These are phyloP conservation scores for Gigaspora rosea DNA, from an alignment of 192 early-diverging fungal species.

Conservation along the genomic window DNA sequence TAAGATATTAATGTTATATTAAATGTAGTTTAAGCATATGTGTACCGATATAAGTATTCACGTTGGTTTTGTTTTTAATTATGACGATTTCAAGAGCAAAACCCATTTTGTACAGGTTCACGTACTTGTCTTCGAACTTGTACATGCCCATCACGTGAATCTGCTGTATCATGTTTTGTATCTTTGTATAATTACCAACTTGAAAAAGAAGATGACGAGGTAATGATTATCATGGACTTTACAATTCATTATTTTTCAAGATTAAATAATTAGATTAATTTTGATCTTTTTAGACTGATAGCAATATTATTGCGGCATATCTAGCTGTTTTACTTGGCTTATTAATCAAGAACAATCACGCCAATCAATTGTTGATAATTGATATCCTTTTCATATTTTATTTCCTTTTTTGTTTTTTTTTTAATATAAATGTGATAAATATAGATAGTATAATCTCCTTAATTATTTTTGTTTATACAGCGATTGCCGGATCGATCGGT, in stretches of 20 bases:
- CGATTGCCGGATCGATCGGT: constrained; percentile 22
- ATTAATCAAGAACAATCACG: constrained; percentile 23
- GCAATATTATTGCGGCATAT: constrained; percentile 1
- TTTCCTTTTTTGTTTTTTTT: neutral
- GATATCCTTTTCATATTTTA: constrained; percentile 19
- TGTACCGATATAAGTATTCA: neutral
- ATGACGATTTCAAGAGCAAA: constrained; percentile 8
- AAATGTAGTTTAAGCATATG: too few species aligned
- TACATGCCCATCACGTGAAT: constrained; percentile 8
- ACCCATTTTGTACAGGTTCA: constrained; percentile 15
- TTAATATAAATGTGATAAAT: neutral
- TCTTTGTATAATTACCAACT: constrained; percentile 26
- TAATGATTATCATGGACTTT: neutral
- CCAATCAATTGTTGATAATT: constrained; percentile 18
- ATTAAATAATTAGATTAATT: too few species aligned
- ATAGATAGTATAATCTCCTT: neutral
- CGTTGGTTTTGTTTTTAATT: neutral
- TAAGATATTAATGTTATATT: neutral
- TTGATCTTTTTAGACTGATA: too few species aligned
- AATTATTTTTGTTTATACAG: constrained; percentile 3
- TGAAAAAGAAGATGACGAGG: constrained; percentile 4
- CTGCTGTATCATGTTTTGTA: constrained; percentile 21
- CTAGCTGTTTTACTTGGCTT: constrained; percentile 26
- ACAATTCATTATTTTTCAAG: too few species aligned
- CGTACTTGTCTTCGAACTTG: constrained; percentile 8